Conservation (phyloP, 192 early-diverging fungal genomes). For the Lunasporangiospora selenospora region DNA sequence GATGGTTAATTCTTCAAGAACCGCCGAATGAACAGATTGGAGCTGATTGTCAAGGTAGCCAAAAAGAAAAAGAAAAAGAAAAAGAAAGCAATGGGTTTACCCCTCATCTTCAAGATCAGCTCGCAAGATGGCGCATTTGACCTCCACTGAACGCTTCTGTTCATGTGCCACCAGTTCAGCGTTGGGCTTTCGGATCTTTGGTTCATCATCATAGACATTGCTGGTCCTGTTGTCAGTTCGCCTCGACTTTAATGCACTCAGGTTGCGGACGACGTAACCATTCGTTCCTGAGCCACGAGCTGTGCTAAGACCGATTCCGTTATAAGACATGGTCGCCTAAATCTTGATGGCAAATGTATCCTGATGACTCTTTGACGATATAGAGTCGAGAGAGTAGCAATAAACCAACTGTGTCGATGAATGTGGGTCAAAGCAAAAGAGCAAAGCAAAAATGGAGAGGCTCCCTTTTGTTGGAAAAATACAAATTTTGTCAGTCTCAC, state of each 20-base stretch:
- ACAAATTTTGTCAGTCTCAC: no score
- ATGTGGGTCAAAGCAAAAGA: no score
- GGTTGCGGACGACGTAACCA: constrained; percentile 93
- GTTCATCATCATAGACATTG: constrained; percentile 49
- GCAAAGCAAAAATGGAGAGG: no score
- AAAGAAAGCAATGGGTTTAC: constrained; percentile 16
- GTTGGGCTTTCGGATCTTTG: constrained; percentile 65
- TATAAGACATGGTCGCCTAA: constrained; percentile 65
- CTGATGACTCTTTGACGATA: no score
- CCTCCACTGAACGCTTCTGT: constrained; percentile 85
- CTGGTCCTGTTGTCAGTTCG: constrained; percentile 37
- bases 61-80: background rate
- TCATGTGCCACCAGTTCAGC: constrained; percentile 87
- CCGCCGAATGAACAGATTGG: background rate
- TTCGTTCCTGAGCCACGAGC: constrained; percentile 92
- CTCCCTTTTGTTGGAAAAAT: no score
- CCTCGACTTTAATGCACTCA: constrained; percentile 72
- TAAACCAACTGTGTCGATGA: no score
- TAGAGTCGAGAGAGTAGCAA: no score
- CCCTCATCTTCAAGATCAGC: constrained; percentile 81
- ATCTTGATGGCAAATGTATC: no score
- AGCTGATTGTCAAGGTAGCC: background rate
- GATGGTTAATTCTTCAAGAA: background rate
- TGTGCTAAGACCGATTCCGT: constrained; percentile 82
- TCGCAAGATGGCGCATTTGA: constrained; percentile 83